Evolutionary conservation across 768 basidiomycete species (phyloP), one percentile per base, ranked within the genome.

Genomic region (Boletus subcaerulescens): DNA sequence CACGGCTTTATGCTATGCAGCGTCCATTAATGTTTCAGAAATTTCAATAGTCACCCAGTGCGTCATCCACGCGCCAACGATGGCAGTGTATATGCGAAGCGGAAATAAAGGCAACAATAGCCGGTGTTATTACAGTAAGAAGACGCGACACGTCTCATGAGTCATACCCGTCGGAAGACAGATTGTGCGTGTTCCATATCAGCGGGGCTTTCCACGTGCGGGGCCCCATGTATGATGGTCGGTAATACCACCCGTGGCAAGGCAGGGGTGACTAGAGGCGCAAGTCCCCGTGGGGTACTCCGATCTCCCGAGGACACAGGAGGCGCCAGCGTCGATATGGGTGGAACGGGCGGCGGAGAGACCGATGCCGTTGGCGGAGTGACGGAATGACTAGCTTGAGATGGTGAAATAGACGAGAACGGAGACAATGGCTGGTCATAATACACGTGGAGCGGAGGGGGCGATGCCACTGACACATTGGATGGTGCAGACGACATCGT

Each of bases 171-270:
- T 39, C 24, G 47, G 15, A 65, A 54, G 32, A 58, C 22, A n/a
- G 61, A 57, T 13, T 58, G 61, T 4, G 43, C 13, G 22, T 57
- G 48, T n/a, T 58, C 48, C 52, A 66, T 64, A 47, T 67, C 73
- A 24, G 49, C 38, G 1, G 73, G 73, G 51, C 71, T 74, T 39
- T 75, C 74, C 32, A 71, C 64, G 2, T 56, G 63, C 20, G 59
- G 47, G n/a, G 48, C 29, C 5, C 51, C 59, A 0, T 55, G 55
- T 54, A 72, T 52, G 33, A 71, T 61, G 12, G 41, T 69, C 22
- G 59, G 59, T 22, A 57, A 44, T 45, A n/a, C 45, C 31, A 14
- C 46, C 24, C 33, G 48, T 11, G 64, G 56, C 22, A 59, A 58
- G 13, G 53, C 33, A 14, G 56, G 58, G 13, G 55, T 8, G 9